Evolutionary conservation across 1,139 yeast genomes (phyloP), one percentile per base, ranked within the genome.

Genomic region (Taphrina flavorubra): DNA sequence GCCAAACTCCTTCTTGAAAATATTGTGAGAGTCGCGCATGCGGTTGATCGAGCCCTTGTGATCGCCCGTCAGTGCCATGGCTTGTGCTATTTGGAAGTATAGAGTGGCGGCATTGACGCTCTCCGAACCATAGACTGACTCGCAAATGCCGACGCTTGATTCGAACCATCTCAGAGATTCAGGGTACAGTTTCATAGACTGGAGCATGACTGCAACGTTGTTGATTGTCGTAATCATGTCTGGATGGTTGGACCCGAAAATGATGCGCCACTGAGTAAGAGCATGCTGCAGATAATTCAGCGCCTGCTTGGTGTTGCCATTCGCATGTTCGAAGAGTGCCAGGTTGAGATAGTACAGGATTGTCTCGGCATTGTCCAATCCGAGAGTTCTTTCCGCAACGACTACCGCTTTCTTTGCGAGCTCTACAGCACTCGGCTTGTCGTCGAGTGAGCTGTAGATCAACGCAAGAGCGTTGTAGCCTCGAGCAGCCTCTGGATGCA

Each of bases 281-380:
- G 90, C 86, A 75, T 88, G 87, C 70, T 82, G 79, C 76, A 87
- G 86, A 72, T 89, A 79, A 72, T 85, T 83, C 72, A 92, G 81
- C 0, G 95, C 85, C 72, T 88, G 88, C 47, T 81, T 80, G 58
- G 85, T 80, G 74, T 86, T 86, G 64, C 85, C 85, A 74, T 85
- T 84, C 16, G 85, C 80, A 57, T 86, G 81, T 77, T 92, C 97
- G 75, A 85, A 84, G 75, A 83, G 84, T 0, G 96, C 96, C 72
- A 92, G 80, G 78, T 90, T 91, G 75, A 87, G 82, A 76, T 89
- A 85, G 46, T 91, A 83, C 72, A 91, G 84, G 46, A 91, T 78
- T 39, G 94, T 84, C 73, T 91, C 95, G 75, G 84, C 85, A 7
- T 95, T 85, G 77, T 92, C 98, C 72, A 87, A 78, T 71, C 99